Percentiles rank a stretch among this genome's conserved stretches.
Conservation (phyloP, 192 early-diverging fungal genomes). For the Geranomyces variabilis region DNA sequence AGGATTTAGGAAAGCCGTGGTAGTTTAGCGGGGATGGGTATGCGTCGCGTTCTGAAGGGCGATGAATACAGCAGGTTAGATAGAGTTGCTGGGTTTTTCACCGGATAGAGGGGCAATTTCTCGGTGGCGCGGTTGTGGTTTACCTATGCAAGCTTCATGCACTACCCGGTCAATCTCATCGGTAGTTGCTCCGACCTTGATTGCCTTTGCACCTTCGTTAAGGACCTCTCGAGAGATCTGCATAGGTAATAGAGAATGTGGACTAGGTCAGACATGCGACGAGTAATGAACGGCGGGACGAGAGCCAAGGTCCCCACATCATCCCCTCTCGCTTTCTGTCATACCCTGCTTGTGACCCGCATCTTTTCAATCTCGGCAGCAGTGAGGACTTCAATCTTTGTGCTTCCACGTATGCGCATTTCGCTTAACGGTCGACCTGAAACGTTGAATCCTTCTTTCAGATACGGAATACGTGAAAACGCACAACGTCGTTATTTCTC, state of each 20-base stretch:
- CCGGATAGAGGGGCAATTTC: too few relatives aligned
- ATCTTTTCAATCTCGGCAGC: slow-evolving; percentile 77
- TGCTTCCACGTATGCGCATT: slow-evolving; percentile 65
- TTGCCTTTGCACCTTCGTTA: slow-evolving; percentile 78
- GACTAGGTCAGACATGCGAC: background rate
- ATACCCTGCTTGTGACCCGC: slow-evolving; percentile 44
- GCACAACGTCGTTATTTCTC: background rate
- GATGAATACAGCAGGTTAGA: background rate
- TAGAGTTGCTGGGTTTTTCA: too few relatives aligned
- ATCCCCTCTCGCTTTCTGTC: too few relatives aligned
- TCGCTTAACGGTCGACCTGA: slow-evolving; percentile 76
- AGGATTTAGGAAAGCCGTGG: slow-evolving; percentile 92
- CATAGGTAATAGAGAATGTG: too few relatives aligned
- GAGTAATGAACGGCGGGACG: background rate
- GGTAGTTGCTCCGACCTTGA: slow-evolving; percentile 85
- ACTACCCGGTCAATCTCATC: slow-evolving; percentile 96
- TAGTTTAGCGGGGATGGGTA: slow-evolving; percentile 99
- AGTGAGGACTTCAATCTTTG: slow-evolving; percentile 70
- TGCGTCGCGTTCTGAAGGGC: slow-evolving; percentile 71
- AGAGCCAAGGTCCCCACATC: too few relatives aligned
- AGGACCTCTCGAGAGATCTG: slow-evolving; percentile 89
- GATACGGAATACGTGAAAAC: background rate
- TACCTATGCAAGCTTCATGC: slow-evolving; percentile 87
- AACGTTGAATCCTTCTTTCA: background rate
- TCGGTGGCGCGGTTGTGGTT: too few relatives aligned